Percentiles rank a stretch among this genome's conserved stretches.
Conservation (phyloP, 2,329 filamentous ascomycete species). For the Colletotrichum musae region DNA sequence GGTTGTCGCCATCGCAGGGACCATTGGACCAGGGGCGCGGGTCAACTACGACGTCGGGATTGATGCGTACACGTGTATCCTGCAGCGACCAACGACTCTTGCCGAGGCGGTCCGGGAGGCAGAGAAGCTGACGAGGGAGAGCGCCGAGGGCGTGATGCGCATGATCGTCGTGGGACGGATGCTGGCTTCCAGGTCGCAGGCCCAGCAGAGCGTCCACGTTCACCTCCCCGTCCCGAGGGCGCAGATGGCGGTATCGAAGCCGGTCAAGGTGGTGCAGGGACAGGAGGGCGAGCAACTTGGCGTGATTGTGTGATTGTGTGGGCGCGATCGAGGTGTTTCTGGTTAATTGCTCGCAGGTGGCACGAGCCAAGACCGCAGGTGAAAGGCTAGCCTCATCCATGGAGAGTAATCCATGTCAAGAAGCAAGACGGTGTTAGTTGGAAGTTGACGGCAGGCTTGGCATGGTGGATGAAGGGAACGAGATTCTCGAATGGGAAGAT, state of each 20-base stretch:
- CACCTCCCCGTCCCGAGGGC: neutral
- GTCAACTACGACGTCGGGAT: conserved; percentile 53
- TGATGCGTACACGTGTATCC: conserved; percentile 52
- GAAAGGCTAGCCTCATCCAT: too few species aligned
- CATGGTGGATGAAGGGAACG: conserved; percentile 8
- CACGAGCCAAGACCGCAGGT: conserved; percentile 33
- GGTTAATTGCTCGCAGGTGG: conserved; percentile 8
- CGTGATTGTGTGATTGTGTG: conserved; percentile 20
- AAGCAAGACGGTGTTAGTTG: conserved; percentile 10
- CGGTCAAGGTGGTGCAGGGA: neutral
- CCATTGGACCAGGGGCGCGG: conserved; percentile 51
- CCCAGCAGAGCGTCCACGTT: conserved; percentile 9
- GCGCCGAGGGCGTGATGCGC: conserved; percentile 52
- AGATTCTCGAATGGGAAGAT: conserved; percentile 13
- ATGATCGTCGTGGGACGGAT: conserved; percentile 51
- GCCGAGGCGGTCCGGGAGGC: conserved; percentile 50
- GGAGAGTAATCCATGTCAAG: too few species aligned
- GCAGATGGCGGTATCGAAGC: neutral
- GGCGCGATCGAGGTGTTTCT: neutral
- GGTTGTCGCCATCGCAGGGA: conserved; percentile 58
- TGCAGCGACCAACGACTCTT: conserved; percentile 50
- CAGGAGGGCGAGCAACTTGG: conserved; percentile 4
- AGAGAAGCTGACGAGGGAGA: conserved; percentile 50
- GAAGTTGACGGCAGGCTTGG: conserved; percentile 4
- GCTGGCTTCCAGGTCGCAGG: conserved; percentile 42